A percentile compares a stretch with the other conserved stretches of the same genome.
Evolutionary conservation across 495 filamentous ascomycete species (phyloP).

Genomic region (Chaetomium cochliodes): DNA sequence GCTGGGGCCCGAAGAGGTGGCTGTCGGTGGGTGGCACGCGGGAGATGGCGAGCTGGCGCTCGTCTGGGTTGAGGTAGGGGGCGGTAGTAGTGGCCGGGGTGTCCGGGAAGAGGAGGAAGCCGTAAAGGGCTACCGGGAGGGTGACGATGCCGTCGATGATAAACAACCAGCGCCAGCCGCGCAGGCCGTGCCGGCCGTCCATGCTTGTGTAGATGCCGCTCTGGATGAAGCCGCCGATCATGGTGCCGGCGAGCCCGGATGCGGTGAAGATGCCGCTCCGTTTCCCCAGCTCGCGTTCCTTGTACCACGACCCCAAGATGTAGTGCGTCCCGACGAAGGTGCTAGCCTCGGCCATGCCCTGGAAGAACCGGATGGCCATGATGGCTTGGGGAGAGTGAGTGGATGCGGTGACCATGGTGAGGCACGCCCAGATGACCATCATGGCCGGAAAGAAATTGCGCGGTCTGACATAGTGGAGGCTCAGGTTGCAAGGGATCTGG

Average conservation of each 20-base stretch:
- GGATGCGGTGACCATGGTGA: constrained; percentile 61
- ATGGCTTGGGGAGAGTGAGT: constrained; percentile 52
- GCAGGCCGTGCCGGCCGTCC: constrained; percentile 51
- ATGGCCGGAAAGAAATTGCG: constrained; percentile 60
- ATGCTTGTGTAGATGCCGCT: constrained; percentile 55
- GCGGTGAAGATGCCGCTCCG: constrained; percentile 56
- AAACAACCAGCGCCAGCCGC: constrained; percentile 69
- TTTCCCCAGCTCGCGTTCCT: constrained; percentile 61
- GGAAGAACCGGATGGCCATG: constrained; percentile 68
- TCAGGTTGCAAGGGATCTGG: constrained; percentile 60
- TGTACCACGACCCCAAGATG: constrained; percentile 68
- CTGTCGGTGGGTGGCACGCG: constrained; percentile 23
- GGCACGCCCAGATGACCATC: constrained; percentile 58
- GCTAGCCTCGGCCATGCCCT: constrained; percentile 59
- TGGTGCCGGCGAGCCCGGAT: constrained; percentile 52
- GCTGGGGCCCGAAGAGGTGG: background rate
- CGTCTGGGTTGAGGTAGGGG: constrained; percentile 47
- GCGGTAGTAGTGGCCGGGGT: constrained; percentile 56
- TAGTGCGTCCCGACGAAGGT: constrained; percentile 66
- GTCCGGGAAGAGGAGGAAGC: constrained; percentile 60
- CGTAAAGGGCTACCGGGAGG: constrained; percentile 58
- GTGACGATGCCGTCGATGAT: constrained; percentile 55
- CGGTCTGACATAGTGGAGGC: constrained; percentile 58
- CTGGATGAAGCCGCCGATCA: constrained; percentile 58
- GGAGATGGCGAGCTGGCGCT: constrained; percentile 47